phyloP scores from a whole-genome alignment of 371 early-diverging fungal species.

The Coemansia sp. region DNA sequence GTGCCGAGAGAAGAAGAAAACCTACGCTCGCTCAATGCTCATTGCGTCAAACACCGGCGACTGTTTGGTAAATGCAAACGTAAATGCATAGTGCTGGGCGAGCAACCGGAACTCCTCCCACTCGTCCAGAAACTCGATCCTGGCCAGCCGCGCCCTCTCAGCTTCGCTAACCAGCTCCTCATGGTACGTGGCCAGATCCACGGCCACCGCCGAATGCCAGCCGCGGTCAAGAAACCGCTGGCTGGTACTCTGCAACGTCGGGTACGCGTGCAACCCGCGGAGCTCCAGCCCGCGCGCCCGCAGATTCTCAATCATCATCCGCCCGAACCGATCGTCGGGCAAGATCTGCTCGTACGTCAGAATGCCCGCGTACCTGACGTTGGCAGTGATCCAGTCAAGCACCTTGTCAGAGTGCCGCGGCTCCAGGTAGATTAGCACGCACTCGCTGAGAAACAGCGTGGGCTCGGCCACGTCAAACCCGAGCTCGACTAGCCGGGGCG shows the following conservation, averaged over 20 bases:
- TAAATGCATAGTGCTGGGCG: constrained; percentile 84
- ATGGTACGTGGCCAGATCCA: constrained; percentile 73
- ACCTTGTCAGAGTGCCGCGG: constrained; percentile 65
- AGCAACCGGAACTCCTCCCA: constrained; percentile 90
- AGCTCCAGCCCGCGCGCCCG: constrained; percentile 51
- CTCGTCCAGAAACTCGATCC: constrained; percentile 13
- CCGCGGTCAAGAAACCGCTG: constrained; percentile 53
- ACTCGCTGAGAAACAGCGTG: constrained; percentile 89
- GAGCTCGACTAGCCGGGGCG: constrained; percentile 56
- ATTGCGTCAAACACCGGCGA: constrained; percentile 8
- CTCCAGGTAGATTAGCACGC: constrained; percentile 85
- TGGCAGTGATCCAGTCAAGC: constrained; percentile 65
- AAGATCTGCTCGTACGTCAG: constrained; percentile 87
- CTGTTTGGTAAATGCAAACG: constrained; percentile 62
- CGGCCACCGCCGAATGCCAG: constrained; percentile 65
- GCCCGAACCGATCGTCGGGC: constrained; percentile 89
- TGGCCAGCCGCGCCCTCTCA: constrained; percentile 55
- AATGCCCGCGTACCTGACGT: constrained; percentile 56
- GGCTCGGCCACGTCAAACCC: constrained; percentile 77
- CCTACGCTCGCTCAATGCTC: not conserved
- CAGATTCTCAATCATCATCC: constrained; percentile 86
- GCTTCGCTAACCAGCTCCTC: constrained; percentile 45
- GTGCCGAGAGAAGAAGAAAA: too few relatives aligned
- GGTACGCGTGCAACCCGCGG: constrained; percentile 60
- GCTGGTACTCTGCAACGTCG: constrained; percentile 67